Conservation (phyloP, 2,329 filamentous ascomycete species). For the Fusarium coicis region DNA sequence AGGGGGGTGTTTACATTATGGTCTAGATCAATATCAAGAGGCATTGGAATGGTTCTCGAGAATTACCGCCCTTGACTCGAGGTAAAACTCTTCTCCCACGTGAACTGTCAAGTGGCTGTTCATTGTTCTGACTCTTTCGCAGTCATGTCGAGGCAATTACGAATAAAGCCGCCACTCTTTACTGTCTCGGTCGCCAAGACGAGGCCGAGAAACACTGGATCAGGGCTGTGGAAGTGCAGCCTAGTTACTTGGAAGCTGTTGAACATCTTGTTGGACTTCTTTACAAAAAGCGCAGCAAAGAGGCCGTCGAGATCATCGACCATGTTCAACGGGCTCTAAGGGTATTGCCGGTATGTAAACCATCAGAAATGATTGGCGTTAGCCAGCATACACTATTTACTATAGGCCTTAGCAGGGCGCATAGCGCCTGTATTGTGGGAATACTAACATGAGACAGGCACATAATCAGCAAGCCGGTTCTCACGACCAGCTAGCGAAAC, state of each 20-base stretch:
- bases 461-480: constrained; percentile 37
- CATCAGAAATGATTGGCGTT: constrained; percentile 1
- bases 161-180: constrained; percentile 88
- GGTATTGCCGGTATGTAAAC: constrained; percentile 44
- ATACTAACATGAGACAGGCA: constrained; percentile 40
- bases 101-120: constrained; percentile 47
- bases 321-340: constrained; percentile 82
- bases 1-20: constrained; percentile 91
- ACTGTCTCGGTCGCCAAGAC: constrained; percentile 82
- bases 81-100: constrained; percentile 54
- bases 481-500: constrained; percentile 34
- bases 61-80: constrained; percentile 65
- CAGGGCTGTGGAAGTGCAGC: constrained; percentile 82
- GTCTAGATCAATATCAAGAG: constrained; percentile 83
- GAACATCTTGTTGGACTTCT: constrained; percentile 92
- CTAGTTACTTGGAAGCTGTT: constrained; percentile 92
- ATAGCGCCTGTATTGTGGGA: constrained; percentile 14
- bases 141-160: constrained; percentile 94
- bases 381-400: constrained; percentile 8
- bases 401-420: constrained; percentile 15
- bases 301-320: constrained; percentile 88
- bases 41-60: constrained; percentile 79
- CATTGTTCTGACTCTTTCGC: constrained; percentile 47
- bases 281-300: constrained; percentile 82
- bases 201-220: constrained; percentile 91